Evolutionary conservation across 345 rosid species (phyloP), one percentile per base, ranked within the genome.

Genomic region (Garcia nutans): DNA sequence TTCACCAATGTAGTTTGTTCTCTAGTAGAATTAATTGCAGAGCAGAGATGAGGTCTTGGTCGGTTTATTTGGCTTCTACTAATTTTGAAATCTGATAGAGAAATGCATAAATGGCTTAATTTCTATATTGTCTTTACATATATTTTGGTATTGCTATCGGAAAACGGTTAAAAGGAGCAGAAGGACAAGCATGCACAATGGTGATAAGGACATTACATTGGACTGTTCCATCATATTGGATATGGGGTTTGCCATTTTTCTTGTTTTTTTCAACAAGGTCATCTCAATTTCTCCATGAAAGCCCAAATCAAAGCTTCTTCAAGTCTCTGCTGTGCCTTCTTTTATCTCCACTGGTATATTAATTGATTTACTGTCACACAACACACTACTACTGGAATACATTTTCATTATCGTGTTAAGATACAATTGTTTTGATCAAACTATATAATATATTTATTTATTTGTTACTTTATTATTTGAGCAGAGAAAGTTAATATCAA

Each of bases 171-270:
- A 59, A 23, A 89, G 90, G 92, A 45, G 68, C 68, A 0, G 86
- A 81, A 63, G 92, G 92, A n/a, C 78, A 85, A 64, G 65, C 89
- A 15, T 89, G 92, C 78, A 89, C 90, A 9, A 86, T 89, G 85
- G 85, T 89, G 78, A 52, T 87, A 72, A 83, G 93, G 84, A 86
- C 86, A 6, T 72, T 89, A 54, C 93, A 89, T 75, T 89, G 93
- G 93, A 87, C 90, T 2, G 83, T 89, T 67, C 93, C 93, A 22
- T 77, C 83, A 7, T 89, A 89, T 61, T 44, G 83, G 84, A 81
- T 87, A 22, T 89, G 93, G 93, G 93, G 93, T 11, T 79, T 89
- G 76, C 91, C 93, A 12, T 89, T 89, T 83, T 87, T 74, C 91
- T 68, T 89, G 76, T 89, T 89, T 73, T 89, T 83, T 73, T 89